phyloP scores from a whole-genome alignment of 2,329 filamentous ascomycete genomes.

The Phaeosphaeriaceae sp. region DNA sequence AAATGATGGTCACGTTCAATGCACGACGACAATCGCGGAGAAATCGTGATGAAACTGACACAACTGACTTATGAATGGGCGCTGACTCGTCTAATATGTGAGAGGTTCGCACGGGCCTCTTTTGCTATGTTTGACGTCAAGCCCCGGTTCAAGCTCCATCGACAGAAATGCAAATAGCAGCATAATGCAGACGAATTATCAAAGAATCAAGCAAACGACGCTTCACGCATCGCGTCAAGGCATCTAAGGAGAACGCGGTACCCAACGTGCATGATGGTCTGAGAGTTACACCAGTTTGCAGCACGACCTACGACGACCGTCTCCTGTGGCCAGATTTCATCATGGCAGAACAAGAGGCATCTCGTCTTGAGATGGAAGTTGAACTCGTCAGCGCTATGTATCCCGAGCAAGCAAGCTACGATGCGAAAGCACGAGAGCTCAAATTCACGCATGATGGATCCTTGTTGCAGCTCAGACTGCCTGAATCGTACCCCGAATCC shows the following conservation, averaged over 20 bases:
- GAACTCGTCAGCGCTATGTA: slow-evolving; percentile 55
- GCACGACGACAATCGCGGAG: not conserved
- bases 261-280: too few species aligned
- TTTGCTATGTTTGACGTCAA: not conserved
- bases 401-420: slow-evolving; percentile 48
- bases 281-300: too few species aligned
- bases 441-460: slow-evolving; percentile 40
- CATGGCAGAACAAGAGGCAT: slow-evolving; percentile 16
- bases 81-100: too few species aligned
- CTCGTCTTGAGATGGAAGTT: slow-evolving; percentile 47
- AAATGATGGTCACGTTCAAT: too few species aligned
- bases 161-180: not conserved
- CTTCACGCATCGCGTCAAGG: too few species aligned
- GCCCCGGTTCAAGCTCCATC: not conserved
- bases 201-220: too few species aligned
- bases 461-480: slow-evolving; percentile 47
- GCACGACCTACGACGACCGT: not conserved
- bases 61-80: not conserved
- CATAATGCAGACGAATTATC: not conserved
- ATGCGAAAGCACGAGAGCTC: slow-evolving; percentile 45
- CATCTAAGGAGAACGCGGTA: too few species aligned
- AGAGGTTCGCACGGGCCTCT: too few species aligned
- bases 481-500: slow-evolving; percentile 47
- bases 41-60: not conserved
- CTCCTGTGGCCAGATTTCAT: not conserved